phyloP scores from a whole-genome alignment of 2,329 filamentous ascomycete species.

The Apiospora kogelbergensis region DNA sequence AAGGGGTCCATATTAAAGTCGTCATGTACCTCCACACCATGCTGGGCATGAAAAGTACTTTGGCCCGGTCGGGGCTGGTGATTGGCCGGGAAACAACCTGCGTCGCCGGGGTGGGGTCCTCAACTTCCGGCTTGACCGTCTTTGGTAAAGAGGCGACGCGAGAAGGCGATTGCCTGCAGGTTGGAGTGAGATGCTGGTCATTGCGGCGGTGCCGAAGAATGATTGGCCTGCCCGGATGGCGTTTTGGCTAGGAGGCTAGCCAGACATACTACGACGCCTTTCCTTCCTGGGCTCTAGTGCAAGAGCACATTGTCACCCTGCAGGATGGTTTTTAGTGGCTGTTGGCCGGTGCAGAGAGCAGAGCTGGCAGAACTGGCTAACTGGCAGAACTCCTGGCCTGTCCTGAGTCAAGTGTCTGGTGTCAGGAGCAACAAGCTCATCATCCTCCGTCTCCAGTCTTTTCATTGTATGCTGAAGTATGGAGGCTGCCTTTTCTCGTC shows the following conservation, averaged over 20 bases:
- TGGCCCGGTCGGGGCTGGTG: background rate
- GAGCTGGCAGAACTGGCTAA: no score
- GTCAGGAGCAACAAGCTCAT: background rate
- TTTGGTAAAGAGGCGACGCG: background rate
- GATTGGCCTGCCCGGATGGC: conserved; percentile 2
- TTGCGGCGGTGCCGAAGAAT: conserved; percentile 1
- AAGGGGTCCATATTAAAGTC: background rate
- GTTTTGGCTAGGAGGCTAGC: background rate
- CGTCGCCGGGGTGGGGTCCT: background rate
- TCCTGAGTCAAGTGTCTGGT: background rate
- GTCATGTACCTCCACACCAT: background rate
- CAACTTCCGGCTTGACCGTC: conserved; percentile 1
- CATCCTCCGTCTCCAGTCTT: background rate
- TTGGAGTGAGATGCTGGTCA: conserved; percentile 1
- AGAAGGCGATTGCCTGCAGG: conserved; percentile 3
- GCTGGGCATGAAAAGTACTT: background rate
- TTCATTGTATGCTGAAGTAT: background rate
- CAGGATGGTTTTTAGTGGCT: background rate
- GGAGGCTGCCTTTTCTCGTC: background rate
- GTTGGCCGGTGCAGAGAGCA: conserved; percentile 1
- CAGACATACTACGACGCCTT: conserved; percentile 1
- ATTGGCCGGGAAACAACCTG: background rate
- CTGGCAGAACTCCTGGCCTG: background rate
- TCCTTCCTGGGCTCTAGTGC: background rate
- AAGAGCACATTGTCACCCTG: background rate